These are phyloP conservation scores for Pythium aristosporum DNA, from an alignment of 352 stramenopile species.

Conservation along the genomic window DNA sequence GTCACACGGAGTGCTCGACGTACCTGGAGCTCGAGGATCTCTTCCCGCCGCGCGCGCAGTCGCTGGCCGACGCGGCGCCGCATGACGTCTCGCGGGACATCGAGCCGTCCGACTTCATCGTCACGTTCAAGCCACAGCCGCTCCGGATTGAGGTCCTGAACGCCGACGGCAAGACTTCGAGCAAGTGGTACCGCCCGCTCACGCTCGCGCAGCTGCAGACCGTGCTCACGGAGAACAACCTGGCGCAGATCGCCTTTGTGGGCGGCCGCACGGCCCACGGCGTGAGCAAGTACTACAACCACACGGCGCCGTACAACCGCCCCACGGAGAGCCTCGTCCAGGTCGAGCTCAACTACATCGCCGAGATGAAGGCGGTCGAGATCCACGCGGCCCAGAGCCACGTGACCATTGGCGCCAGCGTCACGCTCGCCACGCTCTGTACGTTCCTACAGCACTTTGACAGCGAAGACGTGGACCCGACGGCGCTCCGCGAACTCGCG, in stretches of 20 bases:
- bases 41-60: slow-evolving; percentile 12
- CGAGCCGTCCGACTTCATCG: slow-evolving; percentile 32
- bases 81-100: slow-evolving; percentile 19
- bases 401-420: slow-evolving; percentile 24
- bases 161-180: slow-evolving; percentile 7
- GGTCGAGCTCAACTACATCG: slow-evolving; percentile 40
- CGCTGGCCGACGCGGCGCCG: slow-evolving; percentile 10
- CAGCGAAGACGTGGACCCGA: slow-evolving; percentile 12
- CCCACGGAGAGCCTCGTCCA: slow-evolving; percentile 23
- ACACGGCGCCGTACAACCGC: slow-evolving; percentile 39
- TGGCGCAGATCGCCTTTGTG: slow-evolving; percentile 28
- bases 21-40: slow-evolving; percentile 41
- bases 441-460: slow-evolving; percentile 22
- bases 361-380: slow-evolving; percentile 27
- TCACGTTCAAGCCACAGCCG: slow-evolving; percentile 32
- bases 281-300: slow-evolving; percentile 63
- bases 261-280: slow-evolving; percentile 44
- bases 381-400: slow-evolving; percentile 1
- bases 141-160: slow-evolving; percentile 28
- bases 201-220: slow-evolving; percentile 30
- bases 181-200: slow-evolving; percentile 40
- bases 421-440: slow-evolving; percentile 28
- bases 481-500: slow-evolving; percentile 32
- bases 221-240: slow-evolving; percentile 18
- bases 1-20: slow-evolving; percentile 9